These are phyloP conservation scores for Fusarium solani-melongenae DNA, from an alignment of 2,329 filamentous ascomycete species.

Conservation along the genomic window DNA sequence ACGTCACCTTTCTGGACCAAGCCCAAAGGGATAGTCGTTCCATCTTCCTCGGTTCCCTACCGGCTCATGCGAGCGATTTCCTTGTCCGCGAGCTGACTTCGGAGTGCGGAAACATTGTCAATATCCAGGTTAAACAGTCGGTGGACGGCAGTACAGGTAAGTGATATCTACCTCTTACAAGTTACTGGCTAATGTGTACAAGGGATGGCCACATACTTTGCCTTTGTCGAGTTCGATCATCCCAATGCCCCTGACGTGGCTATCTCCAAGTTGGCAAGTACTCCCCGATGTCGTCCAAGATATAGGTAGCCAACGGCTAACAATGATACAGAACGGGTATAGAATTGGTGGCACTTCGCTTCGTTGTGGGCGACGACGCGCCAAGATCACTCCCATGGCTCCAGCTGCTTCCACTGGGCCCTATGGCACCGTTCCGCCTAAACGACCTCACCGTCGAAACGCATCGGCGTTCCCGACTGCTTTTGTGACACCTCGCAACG, in stretches of 20 bases:
- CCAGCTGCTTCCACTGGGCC: background rate
- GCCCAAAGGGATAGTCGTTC: conserved; percentile 60
- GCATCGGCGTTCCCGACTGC: background rate
- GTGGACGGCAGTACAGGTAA: conserved; percentile 16
- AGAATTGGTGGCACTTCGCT: conserved; percentile 47
- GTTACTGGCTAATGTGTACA: conserved; percentile 19
- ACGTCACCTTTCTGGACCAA: conserved; percentile 36
- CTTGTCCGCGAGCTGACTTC: conserved; percentile 52
- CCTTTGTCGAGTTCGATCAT: conserved; percentile 54
- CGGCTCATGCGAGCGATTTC: conserved; percentile 49
- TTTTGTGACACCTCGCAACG: background rate
- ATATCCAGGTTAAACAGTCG: conserved; percentile 12
- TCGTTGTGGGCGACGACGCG: conserved; percentile 53
- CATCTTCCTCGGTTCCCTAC: conserved; percentile 60
- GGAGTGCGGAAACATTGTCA: conserved; percentile 51
- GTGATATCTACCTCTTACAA: background rate
- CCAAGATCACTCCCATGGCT: conserved; percentile 12
- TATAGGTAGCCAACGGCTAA: background rate
- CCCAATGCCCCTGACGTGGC: conserved; percentile 52
- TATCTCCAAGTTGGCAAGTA: conserved; percentile 52
- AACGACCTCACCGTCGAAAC: conserved; percentile 12
- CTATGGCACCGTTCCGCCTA: background rate
- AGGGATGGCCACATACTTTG: conserved; percentile 44
- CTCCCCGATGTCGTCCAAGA: background rate
- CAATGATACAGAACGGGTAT: conserved; percentile 45